Evolutionary conservation across 1,139 yeast genomes (phyloP).

Genomic region (Blastobotrys aristatus): DNA sequence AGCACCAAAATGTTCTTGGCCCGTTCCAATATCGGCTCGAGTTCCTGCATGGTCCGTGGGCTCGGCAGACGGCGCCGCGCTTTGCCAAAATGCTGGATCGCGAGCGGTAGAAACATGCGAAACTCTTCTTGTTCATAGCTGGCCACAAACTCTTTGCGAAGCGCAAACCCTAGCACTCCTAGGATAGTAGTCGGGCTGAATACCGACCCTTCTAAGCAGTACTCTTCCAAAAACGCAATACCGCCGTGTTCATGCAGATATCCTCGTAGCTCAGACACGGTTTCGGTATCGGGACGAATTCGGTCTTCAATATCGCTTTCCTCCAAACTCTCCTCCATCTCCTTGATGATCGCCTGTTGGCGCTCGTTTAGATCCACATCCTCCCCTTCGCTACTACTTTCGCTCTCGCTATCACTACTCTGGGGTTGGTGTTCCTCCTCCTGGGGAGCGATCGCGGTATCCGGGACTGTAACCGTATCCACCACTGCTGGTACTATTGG

Average conservation of each 20-base stretch:
- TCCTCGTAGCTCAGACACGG: slow-evolving; percentile 48
- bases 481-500: not conserved
- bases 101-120: slow-evolving; percentile 29
- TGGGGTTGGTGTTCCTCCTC: not conserved
- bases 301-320: slow-evolving; percentile 17
- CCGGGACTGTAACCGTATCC: slow-evolving; percentile 3
- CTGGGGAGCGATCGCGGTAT: not conserved
- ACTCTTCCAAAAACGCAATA: slow-evolving; percentile 50
- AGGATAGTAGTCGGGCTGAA: slow-evolving; percentile 44
- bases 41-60: slow-evolving; percentile 52
- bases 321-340: slow-evolving; percentile 25
- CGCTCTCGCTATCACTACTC: not conserved
- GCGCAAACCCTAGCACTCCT: slow-evolving; percentile 37
- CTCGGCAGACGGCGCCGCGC: slow-evolving; percentile 28
- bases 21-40: slow-evolving; percentile 46
- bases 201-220: slow-evolving; percentile 49
- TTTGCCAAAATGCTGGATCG: slow-evolving; percentile 29
- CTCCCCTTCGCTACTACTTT: slow-evolving; percentile 2
- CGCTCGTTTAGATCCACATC: slow-evolving; percentile 4
- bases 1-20: slow-evolving; percentile 68
- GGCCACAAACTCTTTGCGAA: slow-evolving; percentile 28
- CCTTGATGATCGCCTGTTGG: slow-evolving; percentile 20
- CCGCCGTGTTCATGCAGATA: slow-evolving; percentile 57
- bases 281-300: slow-evolving; percentile 36
- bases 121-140: slow-evolving; percentile 23